Conservation (phyloP, 805 yeast species). For the Candida dajiaensis region DNA sequence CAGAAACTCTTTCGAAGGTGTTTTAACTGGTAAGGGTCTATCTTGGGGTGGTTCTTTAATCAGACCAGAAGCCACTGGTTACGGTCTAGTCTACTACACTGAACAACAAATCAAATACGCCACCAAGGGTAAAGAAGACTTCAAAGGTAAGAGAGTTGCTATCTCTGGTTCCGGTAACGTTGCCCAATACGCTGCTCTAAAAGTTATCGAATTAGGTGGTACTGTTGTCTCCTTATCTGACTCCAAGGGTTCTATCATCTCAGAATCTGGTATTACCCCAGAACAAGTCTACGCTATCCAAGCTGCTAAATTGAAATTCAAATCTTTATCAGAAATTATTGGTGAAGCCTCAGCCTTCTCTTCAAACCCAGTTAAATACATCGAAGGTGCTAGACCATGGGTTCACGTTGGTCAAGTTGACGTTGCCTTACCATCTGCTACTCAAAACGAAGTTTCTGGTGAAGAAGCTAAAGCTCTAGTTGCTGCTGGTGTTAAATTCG, state of each 20-base stretch:
- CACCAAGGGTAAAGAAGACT: slow-evolving; percentile 80
- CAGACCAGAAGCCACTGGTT: slow-evolving; percentile 99
- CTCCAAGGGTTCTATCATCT: slow-evolving; percentile 84
- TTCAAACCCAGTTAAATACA: slow-evolving; percentile 61
- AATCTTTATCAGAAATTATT: slow-evolving; percentile 64
- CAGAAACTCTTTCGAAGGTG: slow-evolving; percentile 95
- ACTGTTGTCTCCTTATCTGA: slow-evolving; percentile 91
- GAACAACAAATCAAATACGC: slow-evolving; percentile 97
- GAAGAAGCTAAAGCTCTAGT: slow-evolving; percentile 94
- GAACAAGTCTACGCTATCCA: slow-evolving; percentile 73
- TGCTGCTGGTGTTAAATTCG: slow-evolving; percentile 84
- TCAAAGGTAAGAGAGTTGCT: slow-evolving; percentile 91
- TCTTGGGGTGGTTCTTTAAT: slow-evolving; percentile 99
- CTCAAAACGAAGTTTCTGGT: slow-evolving; percentile 96
- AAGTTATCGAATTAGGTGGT: slow-evolving; percentile 96
- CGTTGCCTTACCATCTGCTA: slow-evolving; percentile 96
- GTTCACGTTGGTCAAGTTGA: slow-evolving; percentile 84
- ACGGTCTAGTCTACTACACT: slow-evolving; percentile 93
- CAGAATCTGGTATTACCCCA: slow-evolving; percentile 74
- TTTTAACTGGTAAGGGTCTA: slow-evolving; percentile 95
- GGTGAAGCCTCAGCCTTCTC: slow-evolving; percentile 54
- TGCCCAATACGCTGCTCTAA: slow-evolving; percentile 97
- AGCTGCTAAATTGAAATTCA: slow-evolving; percentile 75
- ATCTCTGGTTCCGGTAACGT: slow-evolving; percentile 98
- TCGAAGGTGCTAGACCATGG: slow-evolving; percentile 97